A percentile compares a stretch with the other conserved stretches of the same genome.
Conservation (phyloP, 352 stramenopile species). For the Globisporangium radiosum region DNA sequence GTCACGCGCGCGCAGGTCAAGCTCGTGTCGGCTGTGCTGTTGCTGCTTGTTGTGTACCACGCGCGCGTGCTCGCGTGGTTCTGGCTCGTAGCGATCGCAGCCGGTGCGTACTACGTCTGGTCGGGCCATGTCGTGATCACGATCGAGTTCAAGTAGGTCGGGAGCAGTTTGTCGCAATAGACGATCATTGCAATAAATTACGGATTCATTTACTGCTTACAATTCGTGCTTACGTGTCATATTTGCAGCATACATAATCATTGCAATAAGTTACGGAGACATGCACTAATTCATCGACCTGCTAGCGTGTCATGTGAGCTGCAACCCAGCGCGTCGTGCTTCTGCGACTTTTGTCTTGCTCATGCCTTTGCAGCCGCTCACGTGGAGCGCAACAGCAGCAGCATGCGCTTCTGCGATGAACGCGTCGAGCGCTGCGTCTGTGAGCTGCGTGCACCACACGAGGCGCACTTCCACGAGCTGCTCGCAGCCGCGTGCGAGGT, state of each 20-base stretch:
- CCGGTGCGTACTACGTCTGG: conserved; percentile 41
- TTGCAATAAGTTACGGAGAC: not conserved
- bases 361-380: conserved; percentile 72
- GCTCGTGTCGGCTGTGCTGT: conserved; percentile 19
- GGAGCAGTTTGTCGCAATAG: no score
- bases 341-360: conserved; percentile 24
- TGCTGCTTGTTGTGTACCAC: conserved; percentile 21
- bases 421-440: conserved; percentile 50
- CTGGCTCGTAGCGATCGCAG: conserved; percentile 20
- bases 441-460: conserved; percentile 83
- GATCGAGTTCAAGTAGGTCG: conserved; percentile 15
- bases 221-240: not conserved
- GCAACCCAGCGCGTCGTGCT: conserved; percentile 25
- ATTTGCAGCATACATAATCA: conserved; percentile 11
- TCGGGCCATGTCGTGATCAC: conserved; percentile 33
- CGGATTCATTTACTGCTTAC: not conserved
- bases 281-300: not conserved
- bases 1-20: conserved; percentile 38
- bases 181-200: not conserved
- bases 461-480: conserved; percentile 57
- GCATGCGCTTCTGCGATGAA: conserved; percentile 23
- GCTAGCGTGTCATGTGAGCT: conserved; percentile 17
- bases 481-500: conserved; percentile 57
- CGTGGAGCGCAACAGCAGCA: conserved; percentile 19
- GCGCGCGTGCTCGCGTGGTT: conserved; percentile 33